Percentiles rank a stretch among this genome's conserved stretches.
These are phyloP conservation scores for Alternaria ethzedia DNA, from an alignment of 2,329 filamentous ascomycete species.

Conservation along the genomic window DNA sequence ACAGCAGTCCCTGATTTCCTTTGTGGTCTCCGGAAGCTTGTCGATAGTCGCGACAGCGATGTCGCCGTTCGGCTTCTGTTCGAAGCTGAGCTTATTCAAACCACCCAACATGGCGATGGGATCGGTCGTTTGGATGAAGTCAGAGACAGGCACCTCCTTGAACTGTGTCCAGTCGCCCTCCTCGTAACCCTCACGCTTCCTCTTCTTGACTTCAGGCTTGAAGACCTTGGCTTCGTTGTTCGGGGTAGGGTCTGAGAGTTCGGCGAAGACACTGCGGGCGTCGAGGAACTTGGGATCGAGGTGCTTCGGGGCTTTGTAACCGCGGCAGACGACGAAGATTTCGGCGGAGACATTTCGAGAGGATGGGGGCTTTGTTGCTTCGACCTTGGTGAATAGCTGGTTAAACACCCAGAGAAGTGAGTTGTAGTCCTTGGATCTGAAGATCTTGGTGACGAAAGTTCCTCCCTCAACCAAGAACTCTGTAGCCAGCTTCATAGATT, in stretches of 20 bases:
- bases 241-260: slow-evolving; percentile 81
- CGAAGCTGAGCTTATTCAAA: slow-evolving; percentile 83
- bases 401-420: slow-evolving; percentile 96
- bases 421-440: slow-evolving; percentile 97
- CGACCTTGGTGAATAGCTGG: slow-evolving; percentile 92
- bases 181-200: slow-evolving; percentile 96
- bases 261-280: slow-evolving; percentile 86
- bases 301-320: slow-evolving; percentile 92
- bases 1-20: slow-evolving; percentile 68
- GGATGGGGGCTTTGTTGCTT: slow-evolving; percentile 95
- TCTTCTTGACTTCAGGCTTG: slow-evolving; percentile 96
- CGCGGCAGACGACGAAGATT: slow-evolving; percentile 96
- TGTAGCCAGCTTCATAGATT: slow-evolving; percentile 90
- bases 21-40: slow-evolving; percentile 72
- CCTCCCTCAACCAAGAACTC: slow-evolving; percentile 82
- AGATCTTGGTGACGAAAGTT: slow-evolving; percentile 96
- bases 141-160: slow-evolving; percentile 85
- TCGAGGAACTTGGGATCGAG: slow-evolving; percentile 94
- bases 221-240: slow-evolving; percentile 99
- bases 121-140: slow-evolving; percentile 92
- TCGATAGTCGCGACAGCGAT: slow-evolving; percentile 85
- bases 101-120: slow-evolving; percentile 90
- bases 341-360: slow-evolving; percentile 96
- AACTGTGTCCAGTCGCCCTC: slow-evolving; percentile 93
- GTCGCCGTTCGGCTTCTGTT: slow-evolving; percentile 76